Evolutionary conservation across 805 yeast genomes (phyloP), one percentile per base, ranked within the genome.

Genomic region (Lachancea cidri): DNA sequence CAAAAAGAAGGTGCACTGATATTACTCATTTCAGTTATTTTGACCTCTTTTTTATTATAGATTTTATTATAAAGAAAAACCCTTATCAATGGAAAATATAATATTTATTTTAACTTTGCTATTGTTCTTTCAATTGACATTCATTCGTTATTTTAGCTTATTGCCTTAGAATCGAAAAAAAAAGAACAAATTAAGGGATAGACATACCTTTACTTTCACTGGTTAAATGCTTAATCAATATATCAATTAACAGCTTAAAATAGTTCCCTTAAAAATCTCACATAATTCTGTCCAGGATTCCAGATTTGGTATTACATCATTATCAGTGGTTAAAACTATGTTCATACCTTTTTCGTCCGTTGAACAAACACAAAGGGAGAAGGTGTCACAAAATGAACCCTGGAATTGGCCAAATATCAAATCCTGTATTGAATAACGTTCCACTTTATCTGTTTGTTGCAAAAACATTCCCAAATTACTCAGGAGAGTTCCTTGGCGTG

Each of bases 391-490:
- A 38, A 57, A 38, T 5, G 44, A 53, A 3, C 55, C 55, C 5
- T 50, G 45, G 11, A 50, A 35, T 36, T 57, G 62, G 17, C 51
- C 35, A 32, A 57, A 57, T 1, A 49, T 17, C 9, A 57, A 29
- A 38, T 57, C 56, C n/a, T 32, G 38, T 7, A 52, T 19, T 17
- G 38, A 32, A 33, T 24, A 41, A 11, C 17, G 11, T 11, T 43
- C 33, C 4, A 14, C 31, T 5, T 37, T 30, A 9, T 36, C 25
- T 7, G 31, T 29, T 17, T 37, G 35, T 16, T 40, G 46, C 4
- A 31, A 20, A 34, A 47, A 43, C 19, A 41, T 40, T n/a, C 62
- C 62, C 15, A 48, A 38, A 35, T 57, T 57, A 44, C 62, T 57
- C 14, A 54, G 42, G 7, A 57, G 38, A 4, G 49, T 41, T n/a